Conservation (phyloP, 192 early-diverging fungal species). For the Mortierella alpina region DNA sequence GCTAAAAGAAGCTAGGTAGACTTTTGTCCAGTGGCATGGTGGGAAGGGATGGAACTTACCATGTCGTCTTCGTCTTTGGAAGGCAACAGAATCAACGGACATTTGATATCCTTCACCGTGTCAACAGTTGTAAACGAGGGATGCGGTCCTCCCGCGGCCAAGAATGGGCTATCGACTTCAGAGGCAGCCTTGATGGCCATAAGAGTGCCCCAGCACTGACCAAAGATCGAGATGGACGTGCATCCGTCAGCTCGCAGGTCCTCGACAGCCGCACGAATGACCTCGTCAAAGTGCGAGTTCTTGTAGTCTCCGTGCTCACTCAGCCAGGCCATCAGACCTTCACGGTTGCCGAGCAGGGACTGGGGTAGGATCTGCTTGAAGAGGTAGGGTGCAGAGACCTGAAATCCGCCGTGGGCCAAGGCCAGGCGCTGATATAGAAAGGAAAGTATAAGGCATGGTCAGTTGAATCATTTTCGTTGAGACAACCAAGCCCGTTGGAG, state of each 20-base stretch:
- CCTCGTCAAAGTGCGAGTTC: conserved; percentile 1
- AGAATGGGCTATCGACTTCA: conserved; percentile 51
- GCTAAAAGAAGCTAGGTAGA: not conserved
- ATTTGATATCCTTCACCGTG: conserved; percentile 61
- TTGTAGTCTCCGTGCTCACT: conserved; percentile 9
- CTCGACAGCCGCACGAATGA: conserved; percentile 18
- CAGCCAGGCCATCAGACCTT: conserved; percentile 52
- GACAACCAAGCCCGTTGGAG: too few species aligned
- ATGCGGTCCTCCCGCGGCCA: conserved; percentile 70
- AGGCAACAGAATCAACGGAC: conserved; percentile 69
- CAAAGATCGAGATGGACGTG: conserved; percentile 61
- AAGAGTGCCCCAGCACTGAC: conserved; percentile 78
- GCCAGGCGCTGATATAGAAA: conserved; percentile 56
- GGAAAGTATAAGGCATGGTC: not conserved
- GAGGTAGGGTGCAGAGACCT: conserved; percentile 72
- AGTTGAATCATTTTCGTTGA: not conserved
- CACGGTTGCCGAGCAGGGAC: conserved; percentile 20
- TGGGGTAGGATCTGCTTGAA: conserved; percentile 59
- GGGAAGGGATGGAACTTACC: conserved; percentile 25
- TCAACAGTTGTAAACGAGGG: conserved; percentile 62
- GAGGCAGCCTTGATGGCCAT: conserved; percentile 61
- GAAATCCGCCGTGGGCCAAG: conserved; percentile 61
- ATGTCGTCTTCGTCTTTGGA: conserved; percentile 71
- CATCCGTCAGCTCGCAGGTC: conserved; percentile 57
- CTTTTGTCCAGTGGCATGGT: not conserved